Evolutionary conservation across 1,284 basidiomycete species (phyloP).

Genomic region (Papiliotrema terrestris): DNA sequence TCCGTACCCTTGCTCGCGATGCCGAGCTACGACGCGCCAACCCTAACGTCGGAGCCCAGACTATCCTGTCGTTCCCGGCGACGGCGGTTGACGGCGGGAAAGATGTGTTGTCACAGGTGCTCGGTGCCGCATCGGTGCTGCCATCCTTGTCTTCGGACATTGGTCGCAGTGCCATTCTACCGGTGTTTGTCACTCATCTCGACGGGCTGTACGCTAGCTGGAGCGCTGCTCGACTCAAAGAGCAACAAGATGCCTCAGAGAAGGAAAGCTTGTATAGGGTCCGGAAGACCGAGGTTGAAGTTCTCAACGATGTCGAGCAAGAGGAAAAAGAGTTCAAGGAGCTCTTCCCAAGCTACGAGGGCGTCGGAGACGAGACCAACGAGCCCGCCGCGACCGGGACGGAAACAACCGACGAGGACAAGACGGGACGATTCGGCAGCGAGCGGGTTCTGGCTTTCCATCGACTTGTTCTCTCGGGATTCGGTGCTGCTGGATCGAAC

Average conservation of each 20-base stretch:
- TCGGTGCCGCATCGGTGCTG: conserved; percentile 4
- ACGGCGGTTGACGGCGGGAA: not conserved
- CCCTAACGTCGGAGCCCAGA: conserved; percentile 10
- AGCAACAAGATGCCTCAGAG: conserved; percentile 62
- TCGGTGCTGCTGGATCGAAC: conserved; percentile 21
- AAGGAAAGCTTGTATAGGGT: conserved; percentile 76
- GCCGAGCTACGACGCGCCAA: conserved; percentile 11
- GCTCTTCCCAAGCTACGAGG: conserved; percentile 76
- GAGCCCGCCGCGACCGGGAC: not conserved
- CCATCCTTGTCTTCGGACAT: conserved; percentile 6
- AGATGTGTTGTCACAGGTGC: conserved; percentile 5
- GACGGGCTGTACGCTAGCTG: conserved; percentile 75
- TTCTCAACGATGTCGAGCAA: conserved; percentile 65
- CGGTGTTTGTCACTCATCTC: conserved; percentile 56
- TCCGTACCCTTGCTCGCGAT: conserved; percentile 55
- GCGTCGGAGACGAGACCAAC: conserved; percentile 40
- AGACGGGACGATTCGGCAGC: conserved; percentile 16
- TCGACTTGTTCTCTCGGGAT: not conserved
- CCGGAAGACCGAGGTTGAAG: conserved; percentile 59
- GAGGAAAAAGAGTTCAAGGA: conserved; percentile 77
- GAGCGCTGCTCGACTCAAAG: conserved; percentile 72
- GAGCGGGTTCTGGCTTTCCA: conserved; percentile 31
- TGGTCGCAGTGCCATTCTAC: conserved; percentile 8
- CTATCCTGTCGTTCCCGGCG: conserved; percentile 18
- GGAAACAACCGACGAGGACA: conserved; percentile 9